A percentile compares a stretch with the other conserved stretches of the same genome.
phyloP scores from a whole-genome alignment of 2,329 filamentous ascomycete genomes.

The Coniochaeta sp. region DNA sequence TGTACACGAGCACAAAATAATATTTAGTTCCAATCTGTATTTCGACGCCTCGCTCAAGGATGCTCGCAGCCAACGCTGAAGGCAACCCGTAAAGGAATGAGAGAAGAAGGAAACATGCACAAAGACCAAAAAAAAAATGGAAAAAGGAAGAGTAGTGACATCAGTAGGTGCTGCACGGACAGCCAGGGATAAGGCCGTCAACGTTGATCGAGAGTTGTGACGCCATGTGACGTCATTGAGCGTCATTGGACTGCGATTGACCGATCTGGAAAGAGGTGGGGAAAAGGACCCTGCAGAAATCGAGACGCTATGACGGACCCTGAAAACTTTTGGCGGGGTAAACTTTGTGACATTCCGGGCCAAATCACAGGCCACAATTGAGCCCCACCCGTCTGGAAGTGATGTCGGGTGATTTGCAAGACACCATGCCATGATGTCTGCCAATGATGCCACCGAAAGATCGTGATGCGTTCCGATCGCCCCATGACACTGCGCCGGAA shows the following conservation, averaged over 20 bases:
- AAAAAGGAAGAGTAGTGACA: neutral
- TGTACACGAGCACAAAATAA: neutral
- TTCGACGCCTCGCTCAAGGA: neutral
- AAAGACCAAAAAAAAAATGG: too few species aligned
- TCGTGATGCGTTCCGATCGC: neutral
- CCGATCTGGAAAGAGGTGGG: neutral
- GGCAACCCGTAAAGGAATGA: neutral
- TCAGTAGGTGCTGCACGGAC: neutral
- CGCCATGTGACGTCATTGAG: neutral
- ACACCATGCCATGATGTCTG: slow-evolving; percentile 2
- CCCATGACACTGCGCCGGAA: neutral
- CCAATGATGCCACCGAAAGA: slow-evolving; percentile 3
- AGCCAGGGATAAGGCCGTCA: neutral
- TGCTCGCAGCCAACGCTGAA: neutral
- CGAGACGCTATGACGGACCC: slow-evolving; percentile 11
- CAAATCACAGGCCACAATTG: slow-evolving; percentile 11
- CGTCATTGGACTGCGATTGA: neutral
- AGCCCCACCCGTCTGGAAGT: neutral
- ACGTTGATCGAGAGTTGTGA: neutral
- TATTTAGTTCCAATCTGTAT: neutral
- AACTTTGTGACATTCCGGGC: neutral
- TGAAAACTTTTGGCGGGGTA: slow-evolving; percentile 8
- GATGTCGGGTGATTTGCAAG: slow-evolving; percentile 4
- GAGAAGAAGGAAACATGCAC: neutral
- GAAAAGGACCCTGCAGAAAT: slow-evolving; percentile 12